A percentile compares a stretch with the other conserved stretches of the same genome.
These are phyloP conservation scores for Aspergillus hancockii DNA, from an alignment of 495 filamentous ascomycete species.

Conservation along the genomic window DNA sequence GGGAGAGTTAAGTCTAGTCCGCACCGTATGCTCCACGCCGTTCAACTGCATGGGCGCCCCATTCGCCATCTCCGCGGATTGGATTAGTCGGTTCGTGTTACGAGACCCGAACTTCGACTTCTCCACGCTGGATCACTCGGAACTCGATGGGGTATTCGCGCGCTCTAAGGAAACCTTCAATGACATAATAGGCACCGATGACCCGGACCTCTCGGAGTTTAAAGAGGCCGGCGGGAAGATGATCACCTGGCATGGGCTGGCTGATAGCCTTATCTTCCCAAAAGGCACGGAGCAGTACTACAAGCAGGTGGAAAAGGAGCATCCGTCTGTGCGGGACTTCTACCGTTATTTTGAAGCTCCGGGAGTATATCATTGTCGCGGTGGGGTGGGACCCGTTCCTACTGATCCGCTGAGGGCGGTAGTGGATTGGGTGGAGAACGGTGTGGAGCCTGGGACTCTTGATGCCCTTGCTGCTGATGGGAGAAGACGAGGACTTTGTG, in stretches of 20 bases:
- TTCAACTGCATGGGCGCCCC: conserved; percentile 18
- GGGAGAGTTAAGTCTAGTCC: conserved; percentile 4
- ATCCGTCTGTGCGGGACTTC: conserved; percentile 23
- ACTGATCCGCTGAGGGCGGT: conserved; percentile 27
- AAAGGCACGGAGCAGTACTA: conserved; percentile 24
- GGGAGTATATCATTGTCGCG: conserved; percentile 24
- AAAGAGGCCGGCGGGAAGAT: conserved; percentile 42
- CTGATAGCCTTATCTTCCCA: conserved; percentile 21
- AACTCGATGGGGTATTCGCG: conserved; percentile 22
- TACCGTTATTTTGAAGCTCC: conserved; percentile 30
- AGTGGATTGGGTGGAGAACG: conserved; percentile 45
- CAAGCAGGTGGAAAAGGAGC: conserved; percentile 11
- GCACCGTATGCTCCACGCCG: conserved; percentile 14
- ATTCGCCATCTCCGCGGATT: conserved; percentile 25
- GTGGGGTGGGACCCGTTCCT: conserved; percentile 23
- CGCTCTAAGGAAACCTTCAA: conserved; percentile 22
- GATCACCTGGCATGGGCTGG: conserved; percentile 41
- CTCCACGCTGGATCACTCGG: conserved; percentile 23
- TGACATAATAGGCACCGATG: conserved; percentile 34
- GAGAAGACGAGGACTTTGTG: conserved; percentile 7
- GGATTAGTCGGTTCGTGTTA: conserved; percentile 46
- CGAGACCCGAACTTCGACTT: conserved; percentile 39
- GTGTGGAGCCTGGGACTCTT: conserved; percentile 31
- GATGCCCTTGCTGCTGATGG: conserved; percentile 20
- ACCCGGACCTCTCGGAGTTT: conserved; percentile 39